Percentiles rank a stretch among this genome's conserved stretches.
Evolutionary conservation across 441 rosid genomes (phyloP).

Genomic region (Eugenia klotzschiana): DNA sequence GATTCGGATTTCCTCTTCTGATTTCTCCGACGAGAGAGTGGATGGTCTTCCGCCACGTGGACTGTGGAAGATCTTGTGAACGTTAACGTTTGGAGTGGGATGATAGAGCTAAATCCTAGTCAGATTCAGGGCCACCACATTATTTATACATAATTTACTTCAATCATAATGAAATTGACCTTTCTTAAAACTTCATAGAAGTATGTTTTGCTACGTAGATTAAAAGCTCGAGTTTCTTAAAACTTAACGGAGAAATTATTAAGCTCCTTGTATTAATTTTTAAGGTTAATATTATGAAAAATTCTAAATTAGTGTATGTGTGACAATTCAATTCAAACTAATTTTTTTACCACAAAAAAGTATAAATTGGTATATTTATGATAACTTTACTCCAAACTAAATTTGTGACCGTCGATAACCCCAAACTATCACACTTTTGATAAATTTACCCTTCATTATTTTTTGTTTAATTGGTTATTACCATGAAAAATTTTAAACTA

Average conservation of each 20-base stretch:
- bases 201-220: background rate
- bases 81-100: background rate
- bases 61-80: conserved; percentile 9
- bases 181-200: background rate
- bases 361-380: accelerated
- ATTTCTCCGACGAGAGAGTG: conserved; percentile 13
- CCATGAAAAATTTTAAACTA: no score
- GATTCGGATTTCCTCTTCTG: conserved; percentile 24
- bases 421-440: no score
- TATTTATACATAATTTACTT: background rate
- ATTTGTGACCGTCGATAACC: no score
- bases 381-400: no score
- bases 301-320: accelerated
- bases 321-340: no score
- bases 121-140: background rate
- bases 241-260: background rate
- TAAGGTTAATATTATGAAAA: no score
- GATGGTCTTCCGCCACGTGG: conserved; percentile 18
- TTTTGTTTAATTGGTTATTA: no score
- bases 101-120: background rate
- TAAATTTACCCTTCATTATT: no score
- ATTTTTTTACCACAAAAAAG: no score
- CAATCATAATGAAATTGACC: background rate
- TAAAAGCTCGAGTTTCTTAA: background rate
- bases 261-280: background rate